Conservation (phyloP, 495 filamentous ascomycete species). For the Monascus purpureus region DNA sequence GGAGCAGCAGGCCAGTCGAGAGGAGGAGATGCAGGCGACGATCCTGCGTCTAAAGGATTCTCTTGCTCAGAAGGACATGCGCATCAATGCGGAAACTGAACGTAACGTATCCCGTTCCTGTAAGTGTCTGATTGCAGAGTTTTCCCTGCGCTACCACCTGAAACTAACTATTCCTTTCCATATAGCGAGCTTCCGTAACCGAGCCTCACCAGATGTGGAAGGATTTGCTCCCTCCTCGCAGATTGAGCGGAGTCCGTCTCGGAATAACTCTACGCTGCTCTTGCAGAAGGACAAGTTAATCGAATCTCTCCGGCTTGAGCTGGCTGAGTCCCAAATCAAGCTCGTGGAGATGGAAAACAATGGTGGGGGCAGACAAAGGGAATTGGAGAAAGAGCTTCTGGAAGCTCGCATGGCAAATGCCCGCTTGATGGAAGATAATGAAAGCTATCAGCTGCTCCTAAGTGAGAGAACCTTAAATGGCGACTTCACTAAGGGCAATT, state of each 20-base stretch:
- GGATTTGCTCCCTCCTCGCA: slow-evolving; percentile 81
- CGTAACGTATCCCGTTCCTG: slow-evolving; percentile 53
- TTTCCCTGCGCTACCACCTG: slow-evolving; percentile 1
- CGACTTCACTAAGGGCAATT: slow-evolving; percentile 76
- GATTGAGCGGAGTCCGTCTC: slow-evolving; percentile 64
- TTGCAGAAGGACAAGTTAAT: slow-evolving; percentile 94
- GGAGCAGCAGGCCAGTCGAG: slow-evolving; percentile 66
- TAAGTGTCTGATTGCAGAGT: slow-evolving; percentile 27
- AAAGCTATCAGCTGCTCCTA: slow-evolving; percentile 89
- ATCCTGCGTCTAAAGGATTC: slow-evolving; percentile 85
- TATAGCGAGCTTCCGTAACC: slow-evolving; percentile 41
- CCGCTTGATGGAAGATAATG: slow-evolving; percentile 93
- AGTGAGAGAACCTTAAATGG: slow-evolving; percentile 89
- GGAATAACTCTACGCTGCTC: slow-evolving; percentile 74
- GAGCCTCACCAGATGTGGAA: slow-evolving; percentile 33
- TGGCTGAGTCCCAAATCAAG: slow-evolving; percentile 91
- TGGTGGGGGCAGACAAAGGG: slow-evolving; percentile 69
- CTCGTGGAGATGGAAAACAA: slow-evolving; percentile 87
- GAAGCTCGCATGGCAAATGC: slow-evolving; percentile 91
- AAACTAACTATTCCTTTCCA: slow-evolving; percentile 18
- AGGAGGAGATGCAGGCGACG: slow-evolving; percentile 77
- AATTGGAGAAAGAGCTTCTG: slow-evolving; percentile 76
- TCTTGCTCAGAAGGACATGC: slow-evolving; percentile 53
- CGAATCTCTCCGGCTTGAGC: slow-evolving; percentile 76
- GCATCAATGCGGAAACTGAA: slow-evolving; percentile 47